These are phyloP conservation scores for Lachnellula willkommii DNA, from an alignment of 2,329 filamentous ascomycete genomes.

Conservation along the genomic window DNA sequence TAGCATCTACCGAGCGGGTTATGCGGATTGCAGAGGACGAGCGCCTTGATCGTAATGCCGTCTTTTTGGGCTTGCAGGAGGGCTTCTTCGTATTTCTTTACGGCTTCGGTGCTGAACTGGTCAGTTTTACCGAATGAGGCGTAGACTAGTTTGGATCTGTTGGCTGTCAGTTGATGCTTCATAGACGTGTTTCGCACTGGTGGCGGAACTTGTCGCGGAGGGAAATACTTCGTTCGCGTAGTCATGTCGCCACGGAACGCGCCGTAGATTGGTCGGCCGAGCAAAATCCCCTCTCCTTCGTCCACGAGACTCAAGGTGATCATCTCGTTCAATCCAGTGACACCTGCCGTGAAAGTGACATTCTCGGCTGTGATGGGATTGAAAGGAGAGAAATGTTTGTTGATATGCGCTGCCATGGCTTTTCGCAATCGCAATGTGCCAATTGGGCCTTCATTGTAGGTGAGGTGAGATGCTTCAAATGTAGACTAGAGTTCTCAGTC, in stretches of 20 bases:
- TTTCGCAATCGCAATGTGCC: constrained; percentile 27
- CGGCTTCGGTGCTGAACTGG: not conserved
- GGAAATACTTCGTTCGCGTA: constrained; percentile 1
- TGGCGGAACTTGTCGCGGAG: no score
- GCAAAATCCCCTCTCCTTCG: constrained; percentile 33
- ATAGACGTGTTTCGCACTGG: no score
- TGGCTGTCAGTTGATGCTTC: not conserved
- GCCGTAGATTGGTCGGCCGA: constrained; percentile 30
- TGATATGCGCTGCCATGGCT: constrained; percentile 33
- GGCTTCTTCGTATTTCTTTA: not conserved
- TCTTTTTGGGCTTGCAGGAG: not conserved
- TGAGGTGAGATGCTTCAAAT: constrained; percentile 21
- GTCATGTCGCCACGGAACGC: not conserved
- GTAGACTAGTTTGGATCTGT: constrained; percentile 4
- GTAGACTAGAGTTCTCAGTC: not conserved
- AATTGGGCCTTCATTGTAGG: constrained; percentile 35
- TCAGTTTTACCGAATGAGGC: not conserved
- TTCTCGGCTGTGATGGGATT: constrained; percentile 26
- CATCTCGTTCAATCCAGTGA: constrained; percentile 34
- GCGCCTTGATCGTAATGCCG: not conserved
- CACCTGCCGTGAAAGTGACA: constrained; percentile 33
- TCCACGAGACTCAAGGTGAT: constrained; percentile 31
- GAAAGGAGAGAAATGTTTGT: constrained; percentile 28
- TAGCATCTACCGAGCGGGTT: constrained; percentile 1
- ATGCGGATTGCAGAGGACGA: not conserved